These are phyloP conservation scores for Rhododendron williamsianum DNA, from an alignment of 148 eudicot species.

Conservation along the genomic window DNA sequence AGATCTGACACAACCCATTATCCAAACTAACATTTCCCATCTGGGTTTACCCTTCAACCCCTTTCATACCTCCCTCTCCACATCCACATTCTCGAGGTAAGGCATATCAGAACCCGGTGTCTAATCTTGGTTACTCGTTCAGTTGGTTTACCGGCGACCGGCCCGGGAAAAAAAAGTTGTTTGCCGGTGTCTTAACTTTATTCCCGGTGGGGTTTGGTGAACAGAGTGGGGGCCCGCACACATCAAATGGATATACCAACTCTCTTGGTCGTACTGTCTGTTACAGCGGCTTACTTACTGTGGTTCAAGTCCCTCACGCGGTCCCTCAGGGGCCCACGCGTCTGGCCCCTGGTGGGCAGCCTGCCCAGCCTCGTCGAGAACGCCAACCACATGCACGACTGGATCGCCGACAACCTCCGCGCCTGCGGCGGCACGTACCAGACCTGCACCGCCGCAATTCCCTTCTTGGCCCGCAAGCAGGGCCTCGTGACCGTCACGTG, in stretches of 20 bases:
- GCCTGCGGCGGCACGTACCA: conserved; percentile 83
- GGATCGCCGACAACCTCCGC: conserved; percentile 91
- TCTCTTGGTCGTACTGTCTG: conserved; percentile 28
- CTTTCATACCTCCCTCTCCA: not conserved
- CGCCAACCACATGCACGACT: conserved; percentile 66
- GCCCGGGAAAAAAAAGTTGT: not conserved
- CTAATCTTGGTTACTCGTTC: no score
- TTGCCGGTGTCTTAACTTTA: not conserved
- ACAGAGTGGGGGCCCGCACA: not conserved
- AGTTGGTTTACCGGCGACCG: not conserved
- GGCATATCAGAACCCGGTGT: not conserved
- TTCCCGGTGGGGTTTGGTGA: no score
- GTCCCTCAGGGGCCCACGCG: conserved; percentile 58
- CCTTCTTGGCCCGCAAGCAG: conserved; percentile 62
- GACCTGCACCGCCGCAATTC: conserved; percentile 64
- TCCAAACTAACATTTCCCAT: not conserved
- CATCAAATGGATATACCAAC: conserved; percentile 48
- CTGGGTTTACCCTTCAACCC: not conserved
- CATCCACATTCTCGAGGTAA: not conserved
- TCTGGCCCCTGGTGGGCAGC: conserved; percentile 85
- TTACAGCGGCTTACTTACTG: conserved; percentile 41
- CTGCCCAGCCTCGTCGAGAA: conserved; percentile 70
- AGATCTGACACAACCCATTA: not conserved
- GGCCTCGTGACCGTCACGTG: conserved; percentile 96
- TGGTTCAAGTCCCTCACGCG: conserved; percentile 60